Evolutionary conservation across 2,329 filamentous ascomycete species (phyloP), one percentile per base, ranked within the genome.

Genomic region (Verticillium dahliae): DNA sequence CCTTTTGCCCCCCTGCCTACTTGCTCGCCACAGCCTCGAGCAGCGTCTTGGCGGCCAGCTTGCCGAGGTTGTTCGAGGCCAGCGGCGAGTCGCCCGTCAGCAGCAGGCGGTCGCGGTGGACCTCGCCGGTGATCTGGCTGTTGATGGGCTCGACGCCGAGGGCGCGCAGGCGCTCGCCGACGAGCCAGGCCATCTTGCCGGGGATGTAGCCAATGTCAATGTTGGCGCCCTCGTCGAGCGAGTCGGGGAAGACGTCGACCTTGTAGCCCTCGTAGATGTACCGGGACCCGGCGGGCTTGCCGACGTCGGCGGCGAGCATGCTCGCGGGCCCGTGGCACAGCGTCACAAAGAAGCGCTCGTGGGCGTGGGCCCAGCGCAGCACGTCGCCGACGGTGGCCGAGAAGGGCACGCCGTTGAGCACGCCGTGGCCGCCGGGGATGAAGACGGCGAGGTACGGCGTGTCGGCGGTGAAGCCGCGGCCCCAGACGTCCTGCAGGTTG

Each of bases 141-240:
- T 66, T 66, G 10, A 66, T 37, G 18, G 60, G 45, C 58, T 57
- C 62, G 39, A 66, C 60, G 18, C 64, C 64, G 3, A 63, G 65
- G 56, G 61, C 59, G 1, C 45, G 38, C 10, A 67, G 60, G 7
- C 54, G 7, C 27, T 67, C 64, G 38, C 64, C 65, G 4, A 67
- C 65, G n/a, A 65, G 60, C 65, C 65, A 67, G 34, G 58, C 35
- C 65, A 67, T 67, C 62, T 67, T 65, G 56, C 65, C 64, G 27
- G 65, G 65, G 34, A 67, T 63, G 57, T 67, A 67, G 37, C 65
- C 65, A 56, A 67, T 67, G 14, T 64, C 65, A 18, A 67, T 61
- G 50, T 67, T 67, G 7, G 62, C 35, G 33, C 62, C 64, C 39
- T 41, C 35, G 55, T 67, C 65, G 18, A 67, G 61, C 14, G 62